Evolutionary conservation across 768 basidiomycete species (phyloP), one percentile per base, ranked within the genome.

Genomic region (Kwoniella heveanensis): DNA sequence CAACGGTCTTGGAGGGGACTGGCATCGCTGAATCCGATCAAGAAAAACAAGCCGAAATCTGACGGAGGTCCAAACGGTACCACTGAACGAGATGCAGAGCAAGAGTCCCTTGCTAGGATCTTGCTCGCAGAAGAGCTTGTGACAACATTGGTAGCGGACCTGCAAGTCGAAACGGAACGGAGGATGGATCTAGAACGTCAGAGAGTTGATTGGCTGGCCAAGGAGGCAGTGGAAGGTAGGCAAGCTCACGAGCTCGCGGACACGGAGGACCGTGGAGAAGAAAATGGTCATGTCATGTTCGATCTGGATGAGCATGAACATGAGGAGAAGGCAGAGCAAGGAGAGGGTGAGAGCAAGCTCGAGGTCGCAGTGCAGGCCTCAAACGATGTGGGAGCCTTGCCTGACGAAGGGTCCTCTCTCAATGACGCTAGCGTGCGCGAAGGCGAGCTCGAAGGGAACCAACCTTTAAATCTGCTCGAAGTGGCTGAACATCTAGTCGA

Each of bases 111-210:
- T 1, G 69, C 72, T 8, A 61, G 77, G 53, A 75, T 77, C 0
- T 47, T 80, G 9, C 55, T 81, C 22, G 76, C 79, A 4, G 77
- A 81, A 63, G 80, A 79, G 22, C 62, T 79, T 17, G 74, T 74
- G 22, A 65, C 66, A 8, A 69, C 72, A 0, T 56, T 80, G 44
- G 75, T 79, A 13, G 65, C 71, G 29, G 80, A 81, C 57, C 59
- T 81, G 21, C 76, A 79, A 51, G 44, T 52, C 7, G 78, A 79
- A 64, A 76, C 71, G 30, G 70, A 75, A 53, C 48, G 69, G n/a
- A 49, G 77, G 39, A 67, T 77, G 25, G 69, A 70, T 32, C 66
- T 79, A 44, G 76, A 80, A 65, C 51, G 62, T 29, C 71, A 77
- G 62, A 51, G 74, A 32, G 65, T 78, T 44, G 66, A 68, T 13